Base-by-base conservation (phyloP, 148 eudicot genomes). In the Talinum fruticosum region DNA sequence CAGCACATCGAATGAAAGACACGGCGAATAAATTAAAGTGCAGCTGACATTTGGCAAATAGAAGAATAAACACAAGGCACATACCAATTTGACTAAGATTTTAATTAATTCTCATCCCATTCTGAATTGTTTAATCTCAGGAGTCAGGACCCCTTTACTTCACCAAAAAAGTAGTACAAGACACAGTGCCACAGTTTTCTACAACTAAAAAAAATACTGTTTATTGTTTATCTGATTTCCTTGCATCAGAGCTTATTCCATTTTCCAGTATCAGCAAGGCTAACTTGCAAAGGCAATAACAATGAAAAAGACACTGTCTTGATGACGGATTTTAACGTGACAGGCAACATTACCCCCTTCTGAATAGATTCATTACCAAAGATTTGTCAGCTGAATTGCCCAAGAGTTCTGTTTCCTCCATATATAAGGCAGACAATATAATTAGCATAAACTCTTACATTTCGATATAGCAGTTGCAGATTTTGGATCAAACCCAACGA, bases 391-490 rank as follows among this genome's bases (percentile, higher is more conserved):
- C 57, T 51, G 57, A 16, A 51, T 51, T 51, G 23, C 57, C 57
- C 57, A 16, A 51, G 23, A 51, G 47, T 19, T 51, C 18, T 23
- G 18, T 51, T 16, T 45, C 29, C 30, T 23, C 38, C 47, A 4
- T 6, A 41, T 6, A 41, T 41, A 68, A 6, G 23, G 34, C n/a
- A 61, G n/a, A 15, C 57, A 51, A 51, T 15, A 65, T 32, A 59
- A 76, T 66, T 34, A 26, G 41, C 37, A 76, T 29, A n/a, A 57
- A 45, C 33, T 28, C 98, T 87, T 84, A 94, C 98, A 96, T 85
- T 96, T 96, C 23, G 99, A 96, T 66, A 93, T 87, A 76, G 99
- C 99, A 76, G 99, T 93, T 8, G 97, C 80, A 51, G 99, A 96
- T 84, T 96, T 96, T 26, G 96, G 82, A 86, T 96, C 99, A 75